Conservation (phyloP, 208 protist species). For the Leishmania mexicana region DNA sequence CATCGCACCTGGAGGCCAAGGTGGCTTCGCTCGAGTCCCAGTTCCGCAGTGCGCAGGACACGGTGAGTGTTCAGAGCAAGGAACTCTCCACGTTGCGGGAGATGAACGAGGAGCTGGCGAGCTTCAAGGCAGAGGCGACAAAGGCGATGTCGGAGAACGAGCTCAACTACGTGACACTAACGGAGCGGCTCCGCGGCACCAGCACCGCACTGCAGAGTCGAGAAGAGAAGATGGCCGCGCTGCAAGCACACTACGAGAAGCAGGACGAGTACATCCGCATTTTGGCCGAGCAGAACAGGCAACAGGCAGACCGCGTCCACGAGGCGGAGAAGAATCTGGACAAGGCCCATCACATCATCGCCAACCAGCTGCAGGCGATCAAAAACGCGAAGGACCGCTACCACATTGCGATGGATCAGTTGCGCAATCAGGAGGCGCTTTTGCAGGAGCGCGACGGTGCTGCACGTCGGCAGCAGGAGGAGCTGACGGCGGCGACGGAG, state of each 20-base stretch:
- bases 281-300: constrained; percentile 72
- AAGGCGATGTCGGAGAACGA: constrained; percentile 76
- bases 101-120: constrained; percentile 54
- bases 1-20: constrained; percentile 32
- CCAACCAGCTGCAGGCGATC: constrained; percentile 78
- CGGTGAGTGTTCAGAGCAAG: constrained; percentile 28
- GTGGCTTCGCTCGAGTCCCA: constrained; percentile 41
- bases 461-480: constrained; percentile 47
- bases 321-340: constrained; percentile 48
- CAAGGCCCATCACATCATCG: constrained; percentile 90
- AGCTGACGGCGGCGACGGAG: constrained; percentile 43
- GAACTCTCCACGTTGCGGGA: constrained; percentile 65
- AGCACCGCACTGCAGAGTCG: constrained; percentile 41
- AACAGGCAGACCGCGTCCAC: constrained; percentile 45
- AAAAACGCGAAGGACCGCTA: constrained; percentile 65
- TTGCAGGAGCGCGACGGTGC: constrained; percentile 55
- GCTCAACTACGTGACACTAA: constrained; percentile 74
- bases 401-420: constrained; percentile 56
- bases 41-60: constrained; percentile 50
- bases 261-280: constrained; percentile 83
- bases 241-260: constrained; percentile 71
- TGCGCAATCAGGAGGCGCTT: constrained; percentile 54
- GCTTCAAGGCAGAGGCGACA: constrained; percentile 65
- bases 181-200: constrained; percentile 66
- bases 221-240: constrained; percentile 68